Percentiles rank a stretch among this genome's conserved stretches.
Evolutionary conservation across 805 yeast genomes (phyloP).

Genomic region (Ogataea neopini): DNA sequence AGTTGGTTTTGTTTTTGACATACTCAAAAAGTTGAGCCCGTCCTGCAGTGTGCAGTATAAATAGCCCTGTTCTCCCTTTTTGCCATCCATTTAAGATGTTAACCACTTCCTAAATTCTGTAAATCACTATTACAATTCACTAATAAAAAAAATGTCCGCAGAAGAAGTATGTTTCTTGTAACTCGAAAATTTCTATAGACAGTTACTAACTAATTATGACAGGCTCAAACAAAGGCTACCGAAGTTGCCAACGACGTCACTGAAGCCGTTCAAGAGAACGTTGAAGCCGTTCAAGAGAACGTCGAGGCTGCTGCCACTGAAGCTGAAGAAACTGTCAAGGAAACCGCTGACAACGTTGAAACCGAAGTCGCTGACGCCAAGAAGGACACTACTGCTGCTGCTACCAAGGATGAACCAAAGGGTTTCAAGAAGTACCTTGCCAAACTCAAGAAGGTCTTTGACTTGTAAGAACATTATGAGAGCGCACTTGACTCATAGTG

Average conservation of each 20-base stretch:
- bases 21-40: neutral
- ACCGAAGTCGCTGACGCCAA: slow-evolving; percentile 13
- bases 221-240: slow-evolving; percentile 16
- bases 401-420: slow-evolving; percentile 26
- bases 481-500: neutral
- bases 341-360: slow-evolving; percentile 12
- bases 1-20: slow-evolving; percentile 5
- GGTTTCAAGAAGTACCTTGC: slow-evolving; percentile 32
- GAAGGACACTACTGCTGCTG: slow-evolving; percentile 17
- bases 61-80: slow-evolving; percentile 4
- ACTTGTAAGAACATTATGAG: slow-evolving; percentile 8
- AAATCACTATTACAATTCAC: neutral
- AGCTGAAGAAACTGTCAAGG: slow-evolving; percentile 10
- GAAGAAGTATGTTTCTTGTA: slow-evolving; percentile 24
- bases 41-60: slow-evolving; percentile 1
- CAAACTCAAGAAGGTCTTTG: slow-evolving; percentile 31
- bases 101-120: neutral
- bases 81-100: neutral
- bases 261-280: slow-evolving; percentile 6
- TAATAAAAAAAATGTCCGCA: slow-evolving; percentile 15
- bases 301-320: slow-evolving; percentile 14
- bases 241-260: slow-evolving; percentile 10
- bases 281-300: slow-evolving; percentile 6
- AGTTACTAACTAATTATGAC: neutral
- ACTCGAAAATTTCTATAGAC: too few relatives aligned